A percentile compares a stretch with the other conserved stretches of the same genome.
phyloP scores from a whole-genome alignment of 495 filamentous ascomycete genomes.

The Tuber melanosporum region DNA sequence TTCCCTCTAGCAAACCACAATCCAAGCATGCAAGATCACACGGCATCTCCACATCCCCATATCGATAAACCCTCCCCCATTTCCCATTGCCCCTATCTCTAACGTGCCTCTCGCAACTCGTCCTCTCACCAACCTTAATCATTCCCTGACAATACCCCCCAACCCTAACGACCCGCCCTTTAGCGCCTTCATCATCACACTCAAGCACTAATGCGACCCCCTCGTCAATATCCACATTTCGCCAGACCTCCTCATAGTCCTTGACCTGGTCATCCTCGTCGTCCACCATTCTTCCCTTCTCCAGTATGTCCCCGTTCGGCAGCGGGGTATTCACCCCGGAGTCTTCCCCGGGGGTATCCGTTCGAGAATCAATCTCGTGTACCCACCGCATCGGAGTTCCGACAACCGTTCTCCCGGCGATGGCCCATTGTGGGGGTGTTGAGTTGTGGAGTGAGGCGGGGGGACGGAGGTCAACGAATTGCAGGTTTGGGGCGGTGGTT shows the following conservation, averaged over 20 bases:
- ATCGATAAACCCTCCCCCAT: constrained; percentile 25
- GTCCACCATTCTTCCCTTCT: constrained; percentile 37
- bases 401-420: constrained; percentile 25
- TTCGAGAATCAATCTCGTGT: constrained; percentile 35
- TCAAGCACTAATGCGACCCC: constrained; percentile 19
- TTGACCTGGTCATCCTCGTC: constrained; percentile 34
- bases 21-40: constrained; percentile 29
- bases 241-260: constrained; percentile 38
- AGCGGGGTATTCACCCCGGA: constrained; percentile 21
- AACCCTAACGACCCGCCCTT: constrained; percentile 26
- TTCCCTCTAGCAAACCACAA: not conserved
- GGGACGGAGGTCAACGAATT: constrained; percentile 36
- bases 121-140: constrained; percentile 53
- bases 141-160: constrained; percentile 34
- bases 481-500: constrained; percentile 30
- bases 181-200: constrained; percentile 19
- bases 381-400: constrained; percentile 27
- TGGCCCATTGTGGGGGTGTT: constrained; percentile 30
- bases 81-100: constrained; percentile 45
- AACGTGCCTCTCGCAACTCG: constrained; percentile 46
- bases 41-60: constrained; percentile 16
- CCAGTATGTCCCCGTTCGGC: constrained; percentile 33
- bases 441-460: not conserved
- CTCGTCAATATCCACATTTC: constrained; percentile 16
- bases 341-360: constrained; percentile 16